Conservation (phyloP, 371 early-diverging fungal genomes). For the Mortierella sp. region DNA sequence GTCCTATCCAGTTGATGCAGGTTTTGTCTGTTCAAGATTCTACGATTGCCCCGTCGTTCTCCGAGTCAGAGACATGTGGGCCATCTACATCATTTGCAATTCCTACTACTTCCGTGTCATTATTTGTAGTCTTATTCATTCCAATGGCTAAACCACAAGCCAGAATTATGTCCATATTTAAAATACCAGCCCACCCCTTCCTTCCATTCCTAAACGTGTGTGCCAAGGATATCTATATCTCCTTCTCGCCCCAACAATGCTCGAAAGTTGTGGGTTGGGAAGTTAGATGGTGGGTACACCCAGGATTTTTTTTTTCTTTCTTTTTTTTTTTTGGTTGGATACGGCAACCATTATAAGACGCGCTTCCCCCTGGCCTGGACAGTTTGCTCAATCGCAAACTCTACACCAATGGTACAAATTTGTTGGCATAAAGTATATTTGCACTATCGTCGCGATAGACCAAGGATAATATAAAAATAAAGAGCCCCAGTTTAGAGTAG, state of each 20-base stretch:
- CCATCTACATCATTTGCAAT: conserved; percentile 1
- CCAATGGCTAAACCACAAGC: neutral
- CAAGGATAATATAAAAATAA: neutral
- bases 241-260: neutral
- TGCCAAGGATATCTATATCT: neutral
- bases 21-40: no score
- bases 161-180: neutral
- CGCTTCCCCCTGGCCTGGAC: neutral
- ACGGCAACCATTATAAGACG: neutral
- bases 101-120: conserved; percentile 1
- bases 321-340: neutral
- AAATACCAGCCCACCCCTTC: neutral
- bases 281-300: neutral
- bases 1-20: neutral
- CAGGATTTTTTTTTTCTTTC: no score
- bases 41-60: neutral
- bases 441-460: neutral
- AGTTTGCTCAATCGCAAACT: neutral
- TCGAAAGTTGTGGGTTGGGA: neutral
- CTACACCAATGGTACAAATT: neutral
- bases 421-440: neutral
- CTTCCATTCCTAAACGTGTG: neutral
- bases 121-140: neutral
- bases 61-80: conserved; percentile 8
- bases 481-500: neutral